Evolutionary conservation across 345 rosid genomes (phyloP).

Genomic region (Eucalyptus urophylla): DNA sequence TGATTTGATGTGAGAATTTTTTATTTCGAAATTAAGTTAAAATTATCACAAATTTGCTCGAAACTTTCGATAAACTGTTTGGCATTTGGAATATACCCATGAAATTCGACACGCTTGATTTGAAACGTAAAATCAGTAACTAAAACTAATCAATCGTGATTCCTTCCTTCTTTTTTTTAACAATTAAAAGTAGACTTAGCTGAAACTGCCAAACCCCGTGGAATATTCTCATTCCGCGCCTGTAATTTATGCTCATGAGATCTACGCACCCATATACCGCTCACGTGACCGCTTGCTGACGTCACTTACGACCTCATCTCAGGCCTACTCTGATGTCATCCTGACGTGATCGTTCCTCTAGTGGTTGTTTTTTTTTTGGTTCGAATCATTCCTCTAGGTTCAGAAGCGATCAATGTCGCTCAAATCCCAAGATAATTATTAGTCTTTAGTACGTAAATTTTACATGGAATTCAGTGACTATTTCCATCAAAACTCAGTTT

Average conservation of each 20-base stretch:
- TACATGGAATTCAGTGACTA: not conserved
- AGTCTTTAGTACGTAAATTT: not conserved
- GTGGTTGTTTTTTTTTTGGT: no score
- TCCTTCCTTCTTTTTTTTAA: accelerated
- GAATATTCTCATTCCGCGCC: not conserved
- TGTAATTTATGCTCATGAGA: no score
- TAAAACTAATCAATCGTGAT: not conserved
- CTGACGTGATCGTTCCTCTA: no score
- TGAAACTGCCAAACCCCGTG: not conserved
- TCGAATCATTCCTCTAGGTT: not conserved
- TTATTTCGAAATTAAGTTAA: accelerated
- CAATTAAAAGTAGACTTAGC: not conserved
- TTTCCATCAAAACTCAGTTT: not conserved
- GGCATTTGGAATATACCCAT: accelerated
- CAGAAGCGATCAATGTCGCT: not conserved
- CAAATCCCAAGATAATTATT: not conserved
- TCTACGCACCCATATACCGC: no score
- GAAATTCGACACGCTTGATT: not conserved
- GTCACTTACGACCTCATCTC: no score
- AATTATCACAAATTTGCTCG: accelerated
- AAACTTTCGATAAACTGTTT: not conserved
- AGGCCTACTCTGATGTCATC: no score
- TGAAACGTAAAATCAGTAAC: no score
- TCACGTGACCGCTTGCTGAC: no score
- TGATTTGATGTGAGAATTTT: accelerated